A percentile compares a stretch with the other conserved stretches of the same genome.
phyloP scores from a whole-genome alignment of 2,329 filamentous ascomycete species.

The Calonectria hongkongensis region DNA sequence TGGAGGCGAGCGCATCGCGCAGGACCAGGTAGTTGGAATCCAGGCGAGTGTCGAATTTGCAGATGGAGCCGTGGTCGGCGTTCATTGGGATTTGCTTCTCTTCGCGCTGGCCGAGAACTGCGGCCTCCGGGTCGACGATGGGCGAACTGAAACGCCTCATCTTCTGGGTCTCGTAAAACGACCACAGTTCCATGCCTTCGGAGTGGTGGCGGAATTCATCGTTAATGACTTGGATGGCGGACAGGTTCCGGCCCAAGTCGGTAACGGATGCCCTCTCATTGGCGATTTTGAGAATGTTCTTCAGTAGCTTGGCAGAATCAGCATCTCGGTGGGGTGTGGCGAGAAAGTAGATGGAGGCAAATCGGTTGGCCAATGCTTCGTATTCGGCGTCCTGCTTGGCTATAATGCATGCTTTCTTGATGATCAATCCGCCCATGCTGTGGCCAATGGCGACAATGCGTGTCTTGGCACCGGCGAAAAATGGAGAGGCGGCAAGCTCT shows the following conservation, averaged over 20 bases:
- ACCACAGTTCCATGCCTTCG: conserved; percentile 60
- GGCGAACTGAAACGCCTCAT: conserved; percentile 41
- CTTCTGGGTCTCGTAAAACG: conserved; percentile 67
- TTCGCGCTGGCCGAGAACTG: conserved; percentile 63
- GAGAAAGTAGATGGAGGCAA: conserved; percentile 62
- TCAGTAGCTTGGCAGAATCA: conserved; percentile 60
- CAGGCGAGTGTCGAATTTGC: conserved; percentile 60
- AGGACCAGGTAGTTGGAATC: conserved; percentile 63
- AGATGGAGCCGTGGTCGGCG: conserved; percentile 65
- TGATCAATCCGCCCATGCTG: conserved; percentile 67
- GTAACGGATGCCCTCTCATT: conserved; percentile 59
- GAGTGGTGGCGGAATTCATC: conserved; percentile 65
- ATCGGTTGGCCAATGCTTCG: conserved; percentile 52
- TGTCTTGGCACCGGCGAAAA: conserved; percentile 39
- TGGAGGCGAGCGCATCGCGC: conserved; percentile 54
- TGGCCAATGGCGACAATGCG: conserved; percentile 66
- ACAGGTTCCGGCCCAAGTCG: conserved; percentile 62
- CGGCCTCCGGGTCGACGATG: conserved; percentile 64
- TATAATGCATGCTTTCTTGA: conserved; percentile 58
- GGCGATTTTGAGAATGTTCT: conserved; percentile 60
- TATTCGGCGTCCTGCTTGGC: conserved; percentile 57
- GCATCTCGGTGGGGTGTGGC: conserved; percentile 65
- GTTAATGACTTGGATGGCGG: conserved; percentile 63
- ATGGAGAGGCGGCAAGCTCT: conserved; percentile 52
- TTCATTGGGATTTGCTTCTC: conserved; percentile 62